A percentile compares a stretch with the other conserved stretches of the same genome.
phyloP scores from a whole-genome alignment of 805 yeast species.

The Dipodascus albidus region DNA sequence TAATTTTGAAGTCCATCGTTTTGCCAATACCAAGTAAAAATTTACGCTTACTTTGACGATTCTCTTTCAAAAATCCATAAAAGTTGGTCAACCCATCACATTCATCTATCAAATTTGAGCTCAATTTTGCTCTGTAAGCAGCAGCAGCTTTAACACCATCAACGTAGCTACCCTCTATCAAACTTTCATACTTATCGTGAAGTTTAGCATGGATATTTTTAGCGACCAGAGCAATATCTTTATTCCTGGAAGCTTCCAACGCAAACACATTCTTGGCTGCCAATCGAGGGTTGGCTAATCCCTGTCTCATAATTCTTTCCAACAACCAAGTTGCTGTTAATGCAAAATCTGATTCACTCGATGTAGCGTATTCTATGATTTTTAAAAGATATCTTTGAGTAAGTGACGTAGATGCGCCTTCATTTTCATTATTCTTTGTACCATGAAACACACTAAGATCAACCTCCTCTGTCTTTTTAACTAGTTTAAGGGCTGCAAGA shows the following conservation, averaged over 20 bases:
- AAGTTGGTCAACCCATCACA: conserved; percentile 29
- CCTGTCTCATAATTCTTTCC: conserved; percentile 45
- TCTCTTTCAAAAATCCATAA: conserved; percentile 32
- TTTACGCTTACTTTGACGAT: conserved; percentile 32
- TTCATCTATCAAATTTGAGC: conserved; percentile 19
- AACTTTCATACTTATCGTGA: conserved; percentile 56
- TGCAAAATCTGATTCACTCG: conserved; percentile 36
- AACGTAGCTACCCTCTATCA: conserved; percentile 52
- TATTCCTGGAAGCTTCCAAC: conserved; percentile 42
- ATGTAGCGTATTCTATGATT: conserved; percentile 39
- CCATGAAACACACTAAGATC: conserved; percentile 28
- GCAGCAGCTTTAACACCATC: conserved; percentile 53
- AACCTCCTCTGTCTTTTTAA: conserved; percentile 13
- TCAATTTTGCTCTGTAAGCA: conserved; percentile 26
- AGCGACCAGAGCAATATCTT: conserved; percentile 37
- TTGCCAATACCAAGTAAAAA: conserved; percentile 28
- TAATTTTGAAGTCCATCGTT: conserved; percentile 23
- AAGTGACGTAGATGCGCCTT: conserved; percentile 59
- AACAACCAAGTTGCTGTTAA: conserved; percentile 43
- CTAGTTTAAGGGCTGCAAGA: conserved; percentile 7
- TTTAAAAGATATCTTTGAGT: conserved; percentile 39
- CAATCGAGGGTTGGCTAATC: conserved; percentile 64
- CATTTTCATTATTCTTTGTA: conserved; percentile 25
- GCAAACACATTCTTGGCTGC: conserved; percentile 64
- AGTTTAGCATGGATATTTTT: conserved; percentile 41